Evolutionary conservation across 2,329 filamentous ascomycete genomes (phyloP).

Genomic region (Aspergillus ruber): DNA sequence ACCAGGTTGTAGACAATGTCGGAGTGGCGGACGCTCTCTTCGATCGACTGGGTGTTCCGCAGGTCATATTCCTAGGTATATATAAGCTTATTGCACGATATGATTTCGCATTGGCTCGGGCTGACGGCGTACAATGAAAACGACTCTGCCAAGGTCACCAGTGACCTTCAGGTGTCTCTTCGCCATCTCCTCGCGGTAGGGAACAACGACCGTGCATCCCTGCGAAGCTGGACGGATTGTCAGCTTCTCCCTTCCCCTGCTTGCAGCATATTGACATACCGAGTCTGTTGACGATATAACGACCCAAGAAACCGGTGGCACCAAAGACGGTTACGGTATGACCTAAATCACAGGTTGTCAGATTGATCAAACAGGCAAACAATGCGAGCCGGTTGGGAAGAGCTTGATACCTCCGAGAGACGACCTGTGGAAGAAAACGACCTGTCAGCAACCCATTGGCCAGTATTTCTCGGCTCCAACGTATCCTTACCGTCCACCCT

Average conservation of each 20-base stretch:
- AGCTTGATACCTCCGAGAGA: conserved; percentile 68
- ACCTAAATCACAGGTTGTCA: conserved; percentile 47
- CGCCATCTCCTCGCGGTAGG: conserved; percentile 93
- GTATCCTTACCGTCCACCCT: conserved; percentile 73
- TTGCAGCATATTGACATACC: conserved; percentile 45
- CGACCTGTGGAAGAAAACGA: conserved; percentile 49
- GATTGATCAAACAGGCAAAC: conserved; percentile 20
- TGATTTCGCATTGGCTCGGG: neutral
- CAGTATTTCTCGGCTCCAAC: conserved; percentile 8
- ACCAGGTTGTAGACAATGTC: conserved; percentile 97
- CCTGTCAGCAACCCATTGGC: conserved; percentile 15
- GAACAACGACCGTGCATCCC: conserved; percentile 90
- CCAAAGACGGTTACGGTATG: conserved; percentile 97
- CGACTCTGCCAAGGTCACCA: conserved; percentile 85
- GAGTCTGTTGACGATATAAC: conserved; percentile 95
- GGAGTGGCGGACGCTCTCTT: conserved; percentile 92
- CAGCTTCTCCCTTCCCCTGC: conserved; percentile 22
- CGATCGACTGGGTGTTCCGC: conserved; percentile 88
- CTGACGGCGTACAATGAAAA: conserved; percentile 62
- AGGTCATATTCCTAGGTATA: conserved; percentile 76
- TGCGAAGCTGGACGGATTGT: conserved; percentile 60
- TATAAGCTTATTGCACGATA: neutral
- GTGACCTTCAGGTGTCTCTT: conserved; percentile 94
- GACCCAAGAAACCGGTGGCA: conserved; percentile 88
- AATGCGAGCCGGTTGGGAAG: conserved; percentile 13